Base-by-base conservation (phyloP, 2,329 filamentous ascomycete species). In the Coccinonectria pachysandricola region DNA sequence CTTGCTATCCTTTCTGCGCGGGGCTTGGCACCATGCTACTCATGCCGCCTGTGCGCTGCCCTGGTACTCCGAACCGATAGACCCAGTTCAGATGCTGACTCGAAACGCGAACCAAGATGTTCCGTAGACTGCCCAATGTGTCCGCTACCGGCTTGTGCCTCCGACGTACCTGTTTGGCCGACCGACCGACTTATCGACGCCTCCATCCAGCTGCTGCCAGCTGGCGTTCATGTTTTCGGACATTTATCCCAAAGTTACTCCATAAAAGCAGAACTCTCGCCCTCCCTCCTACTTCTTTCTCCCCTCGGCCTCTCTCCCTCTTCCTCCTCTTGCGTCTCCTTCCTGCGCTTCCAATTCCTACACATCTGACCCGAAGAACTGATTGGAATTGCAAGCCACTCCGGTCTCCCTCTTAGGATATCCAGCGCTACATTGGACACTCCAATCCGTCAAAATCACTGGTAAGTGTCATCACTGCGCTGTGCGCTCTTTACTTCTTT, bases 381-480 rank as follows among this genome's bases (percentile, higher is more conserved):
- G 24, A 20, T 31, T 32, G 27, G 34, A 37, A 35, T 35, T 45
- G 42, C 40, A 35, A 48, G 42, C 39, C 37, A 50, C n/a, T n/a
- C n/a, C n/a, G n/a, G n/a, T n/a, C n/a, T n/a, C n/a, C n/a, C n/a
- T n/a, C n/a, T n/a, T n/a, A n/a, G n/a, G n/a, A n/a, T n/a, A n/a
- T n/a, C n/a, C n/a, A n/a, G n/a, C n/a, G n/a, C n/a, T n/a, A n/a
- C n/a, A n/a, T n/a, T n/a, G n/a, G n/a, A n/a, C n/a, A n/a, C n/a
- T n/a, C n/a, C n/a, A n/a, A n/a, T n/a, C n/a, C n/a, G n/a, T n/a
- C n/a, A n/a, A n/a, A n/a, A n/a, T 33, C 24, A 27, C 35, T 42
- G 46, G 46, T 49, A 48, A 48, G 46, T 50, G n/a, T n/a, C n/a
- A n/a, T n/a, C n/a, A n/a, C n/a, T n/a, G n/a, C n/a, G n/a, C n/a